These are phyloP conservation scores for Russula vinacea DNA, from an alignment of 768 basidiomycete genomes.

Conservation along the genomic window DNA sequence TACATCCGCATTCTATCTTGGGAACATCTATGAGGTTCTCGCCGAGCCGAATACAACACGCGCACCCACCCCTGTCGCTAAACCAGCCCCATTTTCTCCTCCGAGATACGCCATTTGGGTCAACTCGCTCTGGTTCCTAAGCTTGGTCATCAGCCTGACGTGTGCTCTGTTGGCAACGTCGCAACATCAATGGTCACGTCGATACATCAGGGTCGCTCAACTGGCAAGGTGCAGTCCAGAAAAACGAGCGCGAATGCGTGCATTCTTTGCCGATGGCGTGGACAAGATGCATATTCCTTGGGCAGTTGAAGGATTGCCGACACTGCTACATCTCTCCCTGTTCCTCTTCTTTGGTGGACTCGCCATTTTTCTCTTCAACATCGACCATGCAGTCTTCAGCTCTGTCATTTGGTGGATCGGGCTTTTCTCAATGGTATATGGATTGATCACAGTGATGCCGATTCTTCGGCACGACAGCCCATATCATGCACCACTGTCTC, in stretches of 20 bases:
- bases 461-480: neutral
- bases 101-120: conserved; percentile 9
- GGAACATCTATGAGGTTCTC: neutral
- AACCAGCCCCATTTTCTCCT: conserved; percentile 3
- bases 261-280: neutral
- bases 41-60: neutral
- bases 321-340: neutral
- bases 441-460: neutral
- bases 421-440: neutral
- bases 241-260: conserved; percentile 1
- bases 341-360: neutral
- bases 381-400: neutral
- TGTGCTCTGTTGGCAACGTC: no score
- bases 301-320: conserved; percentile 3
- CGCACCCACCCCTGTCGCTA: neutral
- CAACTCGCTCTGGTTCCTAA: conserved; percentile 16
- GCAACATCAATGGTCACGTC: no score
- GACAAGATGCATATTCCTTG: neutral
- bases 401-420: neutral
- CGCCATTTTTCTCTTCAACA: neutral
- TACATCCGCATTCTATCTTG: neutral
- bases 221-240: neutral
- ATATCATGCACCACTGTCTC: no score
- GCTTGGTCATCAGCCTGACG: no score
- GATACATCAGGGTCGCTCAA: neutral